Evolutionary conservation across 768 basidiomycete genomes (phyloP), one percentile per base, ranked within the genome.

Genomic region (Kondoa malvinella): DNA sequence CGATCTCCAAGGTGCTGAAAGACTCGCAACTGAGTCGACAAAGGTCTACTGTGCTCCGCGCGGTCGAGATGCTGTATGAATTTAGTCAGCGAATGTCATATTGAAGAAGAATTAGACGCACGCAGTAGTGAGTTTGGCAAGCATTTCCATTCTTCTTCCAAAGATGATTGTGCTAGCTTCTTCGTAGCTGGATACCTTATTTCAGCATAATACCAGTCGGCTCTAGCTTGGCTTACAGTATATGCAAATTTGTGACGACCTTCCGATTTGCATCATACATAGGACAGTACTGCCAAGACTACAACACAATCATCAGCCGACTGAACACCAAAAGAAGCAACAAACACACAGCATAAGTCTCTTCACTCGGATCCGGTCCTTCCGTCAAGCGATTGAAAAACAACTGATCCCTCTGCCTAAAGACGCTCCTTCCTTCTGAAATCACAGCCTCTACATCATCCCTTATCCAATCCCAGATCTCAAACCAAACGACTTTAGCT

Each of bases 11-110:
- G n/a, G 57, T 27, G 14, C 57, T 25, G 34, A 69, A 61, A 12
- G 58, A 65, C 34, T 62, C 66, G 56, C 66, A 65, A 14, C 65
- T 56, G 33, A 62, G 60, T n/a, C 69, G 66, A 33, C 69, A 69
- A 4, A 69, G 69, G 26, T 69, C 69, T n/a, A 69, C 66, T 17
- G 64, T 67, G 57, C 59, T 67, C 30, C 69, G 26, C 21, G 69
- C 66, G 17, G 3, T 21, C 14, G 60, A 26, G 1, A 67, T 56
- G 3, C 33, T 21, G n/a, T n/a, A n/a, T n/a, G n/a, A n/a, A n/a
- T n/a, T n/a, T n/a, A n/a, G n/a, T n/a, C n/a, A n/a, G n/a, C n/a
- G n/a, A n/a, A n/a, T n/a, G n/a, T n/a, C n/a, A n/a, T n/a, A n/a
- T n/a, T n/a, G n/a, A n/a, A n/a, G n/a, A n/a, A n/a, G n/a, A n/a